phyloP scores from a whole-genome alignment of 371 early-diverging fungal genomes.

The Mortierella sp. region DNA sequence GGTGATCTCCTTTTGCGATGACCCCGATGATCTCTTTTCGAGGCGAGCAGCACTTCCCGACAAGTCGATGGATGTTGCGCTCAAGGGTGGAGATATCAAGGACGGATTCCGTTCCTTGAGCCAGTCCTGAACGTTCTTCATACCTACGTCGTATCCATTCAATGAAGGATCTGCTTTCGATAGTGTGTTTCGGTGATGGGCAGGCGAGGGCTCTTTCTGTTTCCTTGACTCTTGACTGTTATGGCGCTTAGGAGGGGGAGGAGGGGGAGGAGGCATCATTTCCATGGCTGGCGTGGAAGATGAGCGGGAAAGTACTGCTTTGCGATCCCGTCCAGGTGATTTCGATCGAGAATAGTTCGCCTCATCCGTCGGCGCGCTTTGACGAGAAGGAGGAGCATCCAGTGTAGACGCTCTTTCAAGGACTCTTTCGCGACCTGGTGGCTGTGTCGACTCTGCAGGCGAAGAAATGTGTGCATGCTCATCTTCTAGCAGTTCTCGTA shows the following conservation, averaged over 20 bases:
- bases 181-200: not conserved
- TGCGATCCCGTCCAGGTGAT: conserved; percentile 34
- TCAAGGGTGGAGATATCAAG: conserved; percentile 35
- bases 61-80: conserved; percentile 16
- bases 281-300: not conserved
- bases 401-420: not conserved
- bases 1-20: not conserved
- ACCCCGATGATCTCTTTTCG: conserved; percentile 1
- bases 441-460: not conserved
- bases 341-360: conserved; percentile 19
- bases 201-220: not conserved
- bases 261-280: not conserved
- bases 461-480: not conserved
- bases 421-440: not conserved
- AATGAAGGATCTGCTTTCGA: not conserved
- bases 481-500: conserved; percentile 1
- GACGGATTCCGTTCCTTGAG: conserved; percentile 40
- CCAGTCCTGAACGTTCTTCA: conserved; percentile 44
- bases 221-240: not conserved
- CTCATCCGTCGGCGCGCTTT: not conserved
- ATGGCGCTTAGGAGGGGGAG: too few relatives aligned
- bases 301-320: not conserved
- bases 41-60: not conserved
- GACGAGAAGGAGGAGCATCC: not conserved
- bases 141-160: conserved; percentile 28